These are phyloP conservation scores for Phascolomyces articulosus DNA, from an alignment of 371 early-diverging fungal species.

Conservation along the genomic window DNA sequence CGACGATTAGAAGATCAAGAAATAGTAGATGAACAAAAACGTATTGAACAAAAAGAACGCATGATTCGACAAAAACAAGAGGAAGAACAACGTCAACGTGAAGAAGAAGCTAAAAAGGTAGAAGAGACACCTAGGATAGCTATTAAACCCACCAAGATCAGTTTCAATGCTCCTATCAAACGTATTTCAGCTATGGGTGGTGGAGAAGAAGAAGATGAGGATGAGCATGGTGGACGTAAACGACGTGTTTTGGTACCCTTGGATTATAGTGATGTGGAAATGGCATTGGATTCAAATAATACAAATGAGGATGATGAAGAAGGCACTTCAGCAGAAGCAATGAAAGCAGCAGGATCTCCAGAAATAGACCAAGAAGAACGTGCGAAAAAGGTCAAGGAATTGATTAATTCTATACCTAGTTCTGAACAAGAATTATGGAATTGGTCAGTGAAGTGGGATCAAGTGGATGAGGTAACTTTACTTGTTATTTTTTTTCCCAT, in stretches of 20 bases:
- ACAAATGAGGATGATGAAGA: too few relatives aligned
- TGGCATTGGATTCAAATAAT: not conserved
- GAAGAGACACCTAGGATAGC: constrained; percentile 42
- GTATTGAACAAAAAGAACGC: constrained; percentile 33
- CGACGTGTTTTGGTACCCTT: constrained; percentile 66
- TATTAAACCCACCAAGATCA: constrained; percentile 50
- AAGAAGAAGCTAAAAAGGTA: constrained; percentile 22
- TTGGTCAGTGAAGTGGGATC: constrained; percentile 81
- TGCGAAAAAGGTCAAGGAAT: constrained; percentile 58
- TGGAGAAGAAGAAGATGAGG: constrained; percentile 62
- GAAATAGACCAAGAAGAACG: constrained; percentile 56
- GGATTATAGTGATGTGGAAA: constrained; percentile 58
- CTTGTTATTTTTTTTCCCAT: too few relatives aligned
- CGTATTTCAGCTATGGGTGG: constrained; percentile 45
- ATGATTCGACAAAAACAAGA: constrained; percentile 19
- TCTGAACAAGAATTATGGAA: constrained; percentile 75
- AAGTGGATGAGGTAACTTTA: constrained; percentile 72
- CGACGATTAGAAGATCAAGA: constrained; percentile 62
- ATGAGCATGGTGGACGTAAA: constrained; percentile 54
- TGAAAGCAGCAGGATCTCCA: constrained; percentile 10
- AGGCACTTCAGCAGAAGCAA: too few relatives aligned
- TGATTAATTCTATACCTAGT: constrained; percentile 78
- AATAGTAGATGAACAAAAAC: constrained; percentile 42
- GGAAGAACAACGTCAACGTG: constrained; percentile 12
- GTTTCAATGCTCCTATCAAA: constrained; percentile 49